These are phyloP conservation scores for Leccinum fallax DNA, from an alignment of 1,284 basidiomycete species.

Conservation along the genomic window DNA sequence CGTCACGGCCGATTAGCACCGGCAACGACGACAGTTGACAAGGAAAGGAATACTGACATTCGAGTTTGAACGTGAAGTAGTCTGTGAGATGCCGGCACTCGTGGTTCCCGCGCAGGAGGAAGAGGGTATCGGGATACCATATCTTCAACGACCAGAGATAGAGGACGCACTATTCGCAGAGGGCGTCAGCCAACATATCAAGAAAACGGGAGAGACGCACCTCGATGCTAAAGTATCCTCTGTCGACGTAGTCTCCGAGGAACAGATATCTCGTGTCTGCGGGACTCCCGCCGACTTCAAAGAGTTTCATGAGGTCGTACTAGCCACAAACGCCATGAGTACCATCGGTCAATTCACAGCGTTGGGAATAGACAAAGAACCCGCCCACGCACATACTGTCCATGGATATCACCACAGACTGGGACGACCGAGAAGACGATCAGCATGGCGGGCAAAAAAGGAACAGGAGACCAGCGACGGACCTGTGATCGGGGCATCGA, in stretches of 20 bases:
- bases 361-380: neutral
- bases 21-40: neutral
- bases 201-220: slow-evolving; percentile 40
- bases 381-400: slow-evolving; percentile 78
- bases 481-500: slow-evolving; percentile 96
- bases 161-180: slow-evolving; percentile 74
- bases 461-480: neutral
- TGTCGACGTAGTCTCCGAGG: slow-evolving; percentile 93
- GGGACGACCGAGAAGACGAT: slow-evolving; percentile 5
- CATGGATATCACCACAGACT: slow-evolving; percentile 84
- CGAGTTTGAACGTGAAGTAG: slow-evolving; percentile 89
- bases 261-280: slow-evolving; percentile 93
- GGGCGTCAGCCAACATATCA: slow-evolving; percentile 4
- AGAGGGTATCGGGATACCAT: slow-evolving; percentile 90
- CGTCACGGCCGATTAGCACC: neutral
- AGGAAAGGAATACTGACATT: slow-evolving; percentile 62
- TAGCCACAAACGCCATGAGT: slow-evolving; percentile 33
- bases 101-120: slow-evolving; percentile 90
- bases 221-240: slow-evolving; percentile 93
- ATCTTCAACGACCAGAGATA: slow-evolving; percentile 91
- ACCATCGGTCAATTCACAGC: slow-evolving; percentile 23
- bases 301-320: slow-evolving; percentile 95
- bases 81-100: slow-evolving; percentile 88
- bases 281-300: slow-evolving; percentile 93
- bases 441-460: slow-evolving; percentile 1